Conservation (phyloP, 78 protist genomes). For the Neovahlkampfia damariscottae region DNA sequence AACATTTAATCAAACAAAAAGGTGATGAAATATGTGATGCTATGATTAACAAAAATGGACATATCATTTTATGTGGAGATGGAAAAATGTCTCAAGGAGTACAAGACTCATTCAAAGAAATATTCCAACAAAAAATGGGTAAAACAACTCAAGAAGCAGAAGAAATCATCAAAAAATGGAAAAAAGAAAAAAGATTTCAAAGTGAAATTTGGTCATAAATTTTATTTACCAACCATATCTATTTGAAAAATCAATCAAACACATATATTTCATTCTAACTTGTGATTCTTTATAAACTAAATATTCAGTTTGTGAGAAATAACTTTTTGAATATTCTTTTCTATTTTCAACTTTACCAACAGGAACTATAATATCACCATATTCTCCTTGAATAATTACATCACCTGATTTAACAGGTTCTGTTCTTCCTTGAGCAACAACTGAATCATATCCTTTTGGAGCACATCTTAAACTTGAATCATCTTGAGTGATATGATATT, state of each 20-base stretch:
- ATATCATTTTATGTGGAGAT: not conserved
- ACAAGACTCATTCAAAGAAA: not conserved
- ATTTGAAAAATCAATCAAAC: too few relatives aligned
- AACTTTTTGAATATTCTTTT: not conserved
- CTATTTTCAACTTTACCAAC: not conserved
- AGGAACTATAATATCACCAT: not conserved
- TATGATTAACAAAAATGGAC: not conserved
- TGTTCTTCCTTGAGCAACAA: slow-evolving; percentile 11
- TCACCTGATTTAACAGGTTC: slow-evolving; percentile 20
- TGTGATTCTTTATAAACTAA: slow-evolving; percentile 15
- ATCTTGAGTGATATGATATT: slow-evolving; percentile 13
- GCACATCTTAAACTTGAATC: slow-evolving; percentile 19
- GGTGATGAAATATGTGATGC: not conserved
- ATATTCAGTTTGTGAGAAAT: slow-evolving; percentile 19
- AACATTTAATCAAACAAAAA: not conserved
- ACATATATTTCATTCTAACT: slow-evolving; percentile 9
- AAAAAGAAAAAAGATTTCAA: not conserved
- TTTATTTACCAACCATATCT: too few relatives aligned
- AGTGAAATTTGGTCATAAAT: not conserved
- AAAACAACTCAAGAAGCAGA: not conserved
- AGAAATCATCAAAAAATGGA: not conserved
- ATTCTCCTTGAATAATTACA: not conserved
- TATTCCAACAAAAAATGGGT: not conserved
- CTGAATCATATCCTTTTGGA: slow-evolving; percentile 25
- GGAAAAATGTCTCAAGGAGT: slow-evolving; percentile 1